Evolutionary conservation across 768 basidiomycete genomes (phyloP).

Genomic region (Trametes coccinea): DNA sequence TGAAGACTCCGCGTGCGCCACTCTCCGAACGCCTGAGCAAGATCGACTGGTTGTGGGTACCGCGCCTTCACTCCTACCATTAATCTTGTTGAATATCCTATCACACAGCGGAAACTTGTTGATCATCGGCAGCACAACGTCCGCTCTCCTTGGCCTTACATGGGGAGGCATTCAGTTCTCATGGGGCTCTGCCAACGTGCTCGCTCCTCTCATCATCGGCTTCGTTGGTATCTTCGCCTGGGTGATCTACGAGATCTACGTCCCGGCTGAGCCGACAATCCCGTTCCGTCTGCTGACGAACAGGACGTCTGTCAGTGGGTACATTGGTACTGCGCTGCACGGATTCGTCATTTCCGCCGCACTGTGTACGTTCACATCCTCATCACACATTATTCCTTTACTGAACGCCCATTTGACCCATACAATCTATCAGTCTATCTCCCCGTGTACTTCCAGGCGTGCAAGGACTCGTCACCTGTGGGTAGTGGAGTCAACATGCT

Average conservation of each 20-base stretch:
- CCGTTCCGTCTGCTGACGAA: constrained; percentile 1
- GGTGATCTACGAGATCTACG: constrained; percentile 32
- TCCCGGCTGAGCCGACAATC: not conserved
- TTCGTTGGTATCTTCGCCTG: constrained; percentile 32
- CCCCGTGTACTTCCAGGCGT: constrained; percentile 49
- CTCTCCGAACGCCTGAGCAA: constrained; percentile 24
- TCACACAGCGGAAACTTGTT: constrained; percentile 26
- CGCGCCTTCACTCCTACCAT: not conserved
- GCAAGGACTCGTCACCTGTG: constrained; percentile 39
- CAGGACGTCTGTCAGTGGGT: constrained; percentile 9
- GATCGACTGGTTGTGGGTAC: constrained; percentile 26
- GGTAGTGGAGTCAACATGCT: constrained; percentile 40
- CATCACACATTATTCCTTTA: not conserved
- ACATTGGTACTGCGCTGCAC: constrained; percentile 32
- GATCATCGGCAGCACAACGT: constrained; percentile 18
- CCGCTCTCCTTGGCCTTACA: constrained; percentile 23
- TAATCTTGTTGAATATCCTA: not conserved
- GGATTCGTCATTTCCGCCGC: constrained; percentile 9
- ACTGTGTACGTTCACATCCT: not conserved
- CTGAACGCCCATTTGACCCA: not conserved
- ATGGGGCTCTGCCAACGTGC: constrained; percentile 34
- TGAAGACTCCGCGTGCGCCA: constrained; percentile 28
- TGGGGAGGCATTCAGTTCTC: constrained; percentile 38
- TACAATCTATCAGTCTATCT: constrained; percentile 33
- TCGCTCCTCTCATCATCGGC: constrained; percentile 39